Evolutionary conservation across 2,329 filamentous ascomycete species (phyloP).

Genomic region (Mollisia scopiformis): DNA sequence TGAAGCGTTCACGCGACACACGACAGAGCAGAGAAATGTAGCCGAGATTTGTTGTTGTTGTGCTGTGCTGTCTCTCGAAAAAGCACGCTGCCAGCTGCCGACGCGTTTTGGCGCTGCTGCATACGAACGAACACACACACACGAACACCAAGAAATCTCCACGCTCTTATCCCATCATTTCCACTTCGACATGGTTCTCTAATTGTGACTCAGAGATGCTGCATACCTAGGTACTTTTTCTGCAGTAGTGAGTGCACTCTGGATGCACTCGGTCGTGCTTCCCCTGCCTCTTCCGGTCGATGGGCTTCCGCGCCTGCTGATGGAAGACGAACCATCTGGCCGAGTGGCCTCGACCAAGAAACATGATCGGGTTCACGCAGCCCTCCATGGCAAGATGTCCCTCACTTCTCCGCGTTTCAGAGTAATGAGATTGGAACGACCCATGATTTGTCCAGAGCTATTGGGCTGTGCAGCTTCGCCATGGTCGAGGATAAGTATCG

Average conservation of each 20-base stretch:
- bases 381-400: constrained; percentile 16
- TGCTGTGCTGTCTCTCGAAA: not conserved
- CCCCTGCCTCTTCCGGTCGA: constrained; percentile 19
- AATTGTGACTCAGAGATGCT: constrained; percentile 38
- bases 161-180: not conserved
- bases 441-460: constrained; percentile 27
- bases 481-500: constrained; percentile 36
- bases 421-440: constrained; percentile 22
- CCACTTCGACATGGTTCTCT: constrained; percentile 23
- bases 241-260: too few species aligned
- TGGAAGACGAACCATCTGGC: constrained; percentile 36
- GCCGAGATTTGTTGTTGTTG: not conserved
- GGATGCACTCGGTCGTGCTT: constrained; percentile 20
- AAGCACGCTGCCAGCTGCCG: constrained; percentile 7
- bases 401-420: constrained; percentile 35
- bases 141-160: not conserved
- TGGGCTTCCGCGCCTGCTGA: constrained; percentile 31
- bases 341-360: constrained; percentile 38
- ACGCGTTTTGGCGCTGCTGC: constrained; percentile 19
- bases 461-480: constrained; percentile 31
- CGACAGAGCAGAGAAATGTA: too few species aligned
- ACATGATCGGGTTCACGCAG: constrained; percentile 26
- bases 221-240: too few species aligned
- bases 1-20: constrained; percentile 20
- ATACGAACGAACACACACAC: too few species aligned